Conservation (phyloP, 805 yeast genomes). For the Saturnispora hagleri region DNA sequence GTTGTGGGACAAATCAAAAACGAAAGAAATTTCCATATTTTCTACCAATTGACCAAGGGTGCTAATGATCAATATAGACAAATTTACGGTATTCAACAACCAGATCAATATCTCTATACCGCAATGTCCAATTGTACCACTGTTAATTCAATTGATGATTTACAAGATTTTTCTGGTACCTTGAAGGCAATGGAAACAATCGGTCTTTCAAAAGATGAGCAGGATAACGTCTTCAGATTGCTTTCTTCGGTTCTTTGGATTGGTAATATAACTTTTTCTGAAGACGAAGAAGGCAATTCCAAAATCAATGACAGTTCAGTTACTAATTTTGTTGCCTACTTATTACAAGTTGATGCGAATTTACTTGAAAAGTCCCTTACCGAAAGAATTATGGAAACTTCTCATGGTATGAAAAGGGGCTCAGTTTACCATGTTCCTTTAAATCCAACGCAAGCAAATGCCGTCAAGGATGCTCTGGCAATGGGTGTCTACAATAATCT, state of each 20-base stretch:
- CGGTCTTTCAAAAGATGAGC: conserved; percentile 75
- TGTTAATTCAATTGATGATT: conserved; percentile 83
- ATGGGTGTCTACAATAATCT: conserved; percentile 87
- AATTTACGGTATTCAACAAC: conserved; percentile 81
- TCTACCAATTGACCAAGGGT: conserved; percentile 90
- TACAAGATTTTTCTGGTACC: conserved; percentile 63
- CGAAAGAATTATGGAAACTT: conserved; percentile 82
- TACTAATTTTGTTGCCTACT: conserved; percentile 89
- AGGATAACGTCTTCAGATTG: conserved; percentile 80
- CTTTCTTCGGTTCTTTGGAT: conserved; percentile 86
- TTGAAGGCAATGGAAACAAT: conserved; percentile 70
- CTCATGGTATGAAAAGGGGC: conserved; percentile 83
- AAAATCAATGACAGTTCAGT: conserved; percentile 76
- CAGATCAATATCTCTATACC: conserved; percentile 88
- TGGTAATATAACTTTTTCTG: conserved; percentile 81
- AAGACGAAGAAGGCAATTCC: conserved; percentile 82
- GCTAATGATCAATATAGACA: conserved; percentile 81
- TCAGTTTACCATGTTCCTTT: conserved; percentile 92
- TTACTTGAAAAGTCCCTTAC: conserved; percentile 57
- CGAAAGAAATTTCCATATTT: conserved; percentile 95
- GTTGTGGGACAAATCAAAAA: conserved; percentile 90
- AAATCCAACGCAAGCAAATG: conserved; percentile 85
- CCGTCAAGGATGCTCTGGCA: conserved; percentile 91
- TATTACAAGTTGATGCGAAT: conserved; percentile 69
- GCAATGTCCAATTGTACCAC: conserved; percentile 76